A percentile compares a stretch with the other conserved stretches of the same genome.
phyloP scores from a whole-genome alignment of 2,329 filamentous ascomycete species.

The Hypoxylon sp. region DNA sequence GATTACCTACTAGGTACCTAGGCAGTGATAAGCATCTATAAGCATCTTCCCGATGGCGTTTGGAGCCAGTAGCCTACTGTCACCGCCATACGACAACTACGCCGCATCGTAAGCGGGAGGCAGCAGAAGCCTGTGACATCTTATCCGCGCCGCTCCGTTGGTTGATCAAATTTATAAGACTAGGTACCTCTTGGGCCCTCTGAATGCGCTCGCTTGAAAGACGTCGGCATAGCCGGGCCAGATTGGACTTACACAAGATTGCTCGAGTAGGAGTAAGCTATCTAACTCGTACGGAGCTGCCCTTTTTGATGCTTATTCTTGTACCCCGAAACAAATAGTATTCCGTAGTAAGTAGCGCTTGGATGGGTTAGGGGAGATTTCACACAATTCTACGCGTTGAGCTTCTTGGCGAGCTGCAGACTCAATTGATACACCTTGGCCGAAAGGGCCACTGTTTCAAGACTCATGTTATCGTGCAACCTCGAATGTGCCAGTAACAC shows the following conservation, averaged over 20 bases:
- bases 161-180: constrained; percentile 24
- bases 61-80: constrained; percentile 17
- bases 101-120: constrained; percentile 38
- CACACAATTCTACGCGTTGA: constrained; percentile 10
- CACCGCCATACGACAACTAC: constrained; percentile 32
- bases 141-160: constrained; percentile 29
- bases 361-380: constrained; percentile 37
- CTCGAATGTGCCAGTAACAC: constrained; percentile 32
- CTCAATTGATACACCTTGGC: constrained; percentile 24
- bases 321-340: background rate
- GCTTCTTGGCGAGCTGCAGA: constrained; percentile 40
- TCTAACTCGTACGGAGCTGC: constrained; percentile 17
- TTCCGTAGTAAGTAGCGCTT: constrained; percentile 1
- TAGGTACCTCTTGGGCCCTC: constrained; percentile 1
- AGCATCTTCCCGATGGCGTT: constrained; percentile 36
- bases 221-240: constrained; percentile 25
- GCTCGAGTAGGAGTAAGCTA: constrained; percentile 9
- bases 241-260: constrained; percentile 3
- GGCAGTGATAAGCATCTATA: constrained; percentile 25
- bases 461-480: constrained; percentile 29
- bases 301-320: constrained; percentile 1
- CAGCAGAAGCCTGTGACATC: constrained; percentile 35
- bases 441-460: constrained; percentile 37
- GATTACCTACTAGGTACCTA: background rate
- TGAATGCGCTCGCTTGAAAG: constrained; percentile 9